These are phyloP conservation scores for Neonectria hederae DNA, from an alignment of 2,329 filamentous ascomycete genomes.

Conservation along the genomic window DNA sequence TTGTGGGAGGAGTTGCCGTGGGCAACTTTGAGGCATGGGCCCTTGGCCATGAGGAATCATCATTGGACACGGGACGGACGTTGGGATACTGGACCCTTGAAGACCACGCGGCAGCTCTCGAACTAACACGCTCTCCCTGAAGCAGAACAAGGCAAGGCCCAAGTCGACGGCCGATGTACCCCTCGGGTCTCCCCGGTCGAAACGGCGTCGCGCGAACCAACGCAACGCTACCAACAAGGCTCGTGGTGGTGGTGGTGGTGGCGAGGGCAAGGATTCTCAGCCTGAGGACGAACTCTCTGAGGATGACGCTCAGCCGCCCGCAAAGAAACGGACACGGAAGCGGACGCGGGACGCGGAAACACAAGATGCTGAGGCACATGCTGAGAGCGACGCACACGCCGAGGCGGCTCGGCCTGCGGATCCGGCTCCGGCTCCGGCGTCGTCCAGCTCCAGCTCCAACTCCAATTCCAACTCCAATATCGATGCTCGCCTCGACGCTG, in stretches of 20 bases:
- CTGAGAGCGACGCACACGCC: background rate
- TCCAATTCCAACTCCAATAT: too few relatives aligned
- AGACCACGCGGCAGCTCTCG: constrained; percentile 3
- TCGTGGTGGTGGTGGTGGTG: background rate
- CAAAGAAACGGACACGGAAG: background rate
- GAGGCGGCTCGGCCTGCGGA: background rate
- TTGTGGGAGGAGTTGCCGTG: constrained; percentile 16
- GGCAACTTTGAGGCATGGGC: constrained; percentile 3
- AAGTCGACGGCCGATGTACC: constrained; percentile 11
- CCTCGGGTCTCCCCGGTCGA: constrained; percentile 6
- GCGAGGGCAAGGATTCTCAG: background rate
- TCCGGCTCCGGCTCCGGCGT: background rate
- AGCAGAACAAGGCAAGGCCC: constrained; percentile 16
- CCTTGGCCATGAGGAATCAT: background rate
- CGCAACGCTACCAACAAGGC: constrained; percentile 2
- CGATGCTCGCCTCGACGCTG: background rate
- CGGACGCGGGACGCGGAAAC: background rate
- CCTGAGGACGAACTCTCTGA: background rate
- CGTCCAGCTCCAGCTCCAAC: background rate
- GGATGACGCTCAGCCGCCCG: too few relatives aligned
- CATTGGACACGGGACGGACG: background rate
- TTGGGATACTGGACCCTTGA: background rate
- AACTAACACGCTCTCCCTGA: constrained; percentile 27
- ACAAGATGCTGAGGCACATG: background rate
- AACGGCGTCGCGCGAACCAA: constrained; percentile 28